Evolutionary conservation across 345 rosid species (phyloP).

Genomic region (Boechera stricta): DNA sequence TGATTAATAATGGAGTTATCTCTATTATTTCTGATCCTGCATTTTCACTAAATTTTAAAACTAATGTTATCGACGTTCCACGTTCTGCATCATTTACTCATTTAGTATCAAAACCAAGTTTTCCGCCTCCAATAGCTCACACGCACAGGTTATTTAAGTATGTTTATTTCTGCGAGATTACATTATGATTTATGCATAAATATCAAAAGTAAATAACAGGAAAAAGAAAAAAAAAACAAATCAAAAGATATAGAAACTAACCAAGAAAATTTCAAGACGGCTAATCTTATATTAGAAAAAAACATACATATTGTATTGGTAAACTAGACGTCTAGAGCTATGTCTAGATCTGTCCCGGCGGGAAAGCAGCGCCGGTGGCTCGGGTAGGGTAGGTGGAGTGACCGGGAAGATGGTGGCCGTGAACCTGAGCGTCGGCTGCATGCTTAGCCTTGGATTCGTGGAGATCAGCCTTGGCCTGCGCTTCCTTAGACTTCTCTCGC

Average conservation of each 20-base stretch:
- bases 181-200: constrained; percentile 1
- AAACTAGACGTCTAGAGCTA: background rate
- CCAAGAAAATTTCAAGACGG: background rate
- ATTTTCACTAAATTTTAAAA: background rate
- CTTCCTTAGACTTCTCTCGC: constrained; percentile 65
- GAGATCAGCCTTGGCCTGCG: constrained; percentile 69
- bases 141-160: background rate
- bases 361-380: constrained; percentile 36
- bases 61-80: background rate
- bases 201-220: too few species aligned
- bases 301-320: background rate
- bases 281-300: background rate
- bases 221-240: background rate
- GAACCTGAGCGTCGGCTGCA: constrained; percentile 48
- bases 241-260: background rate
- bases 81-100: background rate
- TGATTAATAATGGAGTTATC: too few species aligned
- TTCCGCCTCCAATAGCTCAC: background rate
- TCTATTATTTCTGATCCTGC: background rate
- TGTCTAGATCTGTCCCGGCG: constrained; percentile 41
- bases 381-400: constrained; percentile 39
- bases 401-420: constrained; percentile 47
- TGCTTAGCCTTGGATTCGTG: constrained; percentile 73
- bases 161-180: background rate
- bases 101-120: background rate